Evolutionary conservation across 1,284 basidiomycete genomes (phyloP), one percentile per base, ranked within the genome.

Genomic region (Boletus smithii): DNA sequence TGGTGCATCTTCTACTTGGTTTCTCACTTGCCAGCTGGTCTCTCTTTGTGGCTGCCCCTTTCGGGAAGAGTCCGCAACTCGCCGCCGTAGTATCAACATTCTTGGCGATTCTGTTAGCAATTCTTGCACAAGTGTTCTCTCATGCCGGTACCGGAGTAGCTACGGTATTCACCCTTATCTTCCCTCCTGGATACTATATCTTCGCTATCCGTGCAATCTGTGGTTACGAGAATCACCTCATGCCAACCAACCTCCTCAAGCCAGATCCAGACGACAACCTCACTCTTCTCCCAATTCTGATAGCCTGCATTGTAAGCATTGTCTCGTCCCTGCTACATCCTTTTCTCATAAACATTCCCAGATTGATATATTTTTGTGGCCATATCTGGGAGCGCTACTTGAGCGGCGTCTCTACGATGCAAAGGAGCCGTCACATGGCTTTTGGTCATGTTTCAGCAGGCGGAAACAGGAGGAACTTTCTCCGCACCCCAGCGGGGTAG

Each of bases 151-250:
- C 73, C 8, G 73, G 67, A 2, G 71, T 69, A 2, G 79, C 78
- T 7, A 76, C 80, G 45, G 69, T 88, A 26, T 83, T 85, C 56
- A 77, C 83, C 0, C 58, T 91, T 42, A 65, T 91, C 31, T 88
- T 90, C 60, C 88, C 88, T 0, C 83, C 88, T 0, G 76, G 78
- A 10, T 89, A 81, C 63, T 89, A 85, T 56, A 74, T 88, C 14
- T 90, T 88, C 55, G 79, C 80, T n/a, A 76, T 81, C 20, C 74
- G 83, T 37, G 77, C 76, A 2, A 76, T 88, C 4, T 77, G 77
- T 45, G 81, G 83, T 7, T 91, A 76, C 55, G 88, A 91, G 63
- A 74, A 75, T 39, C 67, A 80, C 43, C 69, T 73, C 34, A 61
- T 76, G 34, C 62, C 76, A 3, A 79, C 83, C 0, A 72, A 80